Evolutionary conservation across 2,329 filamentous ascomycete species (phyloP).

Genomic region (Proliferodiscus dingleyae): DNA sequence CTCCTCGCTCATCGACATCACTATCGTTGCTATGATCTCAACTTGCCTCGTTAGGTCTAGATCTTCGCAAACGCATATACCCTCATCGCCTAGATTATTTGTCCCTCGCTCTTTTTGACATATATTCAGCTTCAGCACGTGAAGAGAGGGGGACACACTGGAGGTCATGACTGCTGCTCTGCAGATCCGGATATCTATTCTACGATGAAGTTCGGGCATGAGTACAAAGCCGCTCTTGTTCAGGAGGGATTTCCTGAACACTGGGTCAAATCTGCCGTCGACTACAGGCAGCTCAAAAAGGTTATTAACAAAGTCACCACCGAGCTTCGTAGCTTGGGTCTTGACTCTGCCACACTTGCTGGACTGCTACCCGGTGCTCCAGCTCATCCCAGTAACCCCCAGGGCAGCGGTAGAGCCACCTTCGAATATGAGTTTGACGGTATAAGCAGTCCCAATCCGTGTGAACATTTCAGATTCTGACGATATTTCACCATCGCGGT

Average conservation of each 20-base stretch:
- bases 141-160: too few species aligned
- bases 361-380: constrained; percentile 45
- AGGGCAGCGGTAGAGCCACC: constrained; percentile 28
- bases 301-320: constrained; percentile 70
- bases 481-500: constrained; percentile 10
- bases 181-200: too few species aligned
- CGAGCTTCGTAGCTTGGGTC: constrained; percentile 66
- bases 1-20: too few species aligned
- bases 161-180: too few species aligned
- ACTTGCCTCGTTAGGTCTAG: too few species aligned
- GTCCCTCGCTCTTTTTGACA: too few species aligned
- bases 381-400: not conserved
- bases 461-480: not conserved
- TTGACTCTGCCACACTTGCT: constrained; percentile 66
- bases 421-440: constrained; percentile 54
- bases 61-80: too few species aligned
- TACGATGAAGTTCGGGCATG: constrained; percentile 92
- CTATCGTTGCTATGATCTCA: too few species aligned
- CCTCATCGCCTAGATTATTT: too few species aligned
- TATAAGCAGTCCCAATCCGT: constrained; percentile 20
- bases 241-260: constrained; percentile 70
- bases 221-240: constrained; percentile 65
- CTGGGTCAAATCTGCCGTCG: constrained; percentile 70
- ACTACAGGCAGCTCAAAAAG: constrained; percentile 82
- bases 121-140: too few species aligned